Evolutionary conservation across 805 yeast genomes (phyloP).

Genomic region (Starmerella asiatica): DNA sequence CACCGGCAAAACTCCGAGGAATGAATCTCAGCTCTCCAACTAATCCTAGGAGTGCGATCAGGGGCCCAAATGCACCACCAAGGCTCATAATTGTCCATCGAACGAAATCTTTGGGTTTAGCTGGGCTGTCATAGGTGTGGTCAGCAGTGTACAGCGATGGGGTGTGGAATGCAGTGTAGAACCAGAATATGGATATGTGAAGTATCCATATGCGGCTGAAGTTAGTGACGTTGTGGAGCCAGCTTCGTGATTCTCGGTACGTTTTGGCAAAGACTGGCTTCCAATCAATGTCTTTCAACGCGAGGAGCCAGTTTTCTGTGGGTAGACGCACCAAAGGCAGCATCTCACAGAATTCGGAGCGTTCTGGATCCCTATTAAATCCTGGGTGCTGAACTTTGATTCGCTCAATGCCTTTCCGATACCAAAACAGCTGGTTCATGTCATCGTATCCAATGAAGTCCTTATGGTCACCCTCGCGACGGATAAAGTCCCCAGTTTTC

Average conservation of each 20-base stretch:
- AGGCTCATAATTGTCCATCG: constrained; percentile 46
- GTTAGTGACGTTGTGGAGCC: constrained; percentile 62
- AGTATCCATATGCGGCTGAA: constrained; percentile 71
- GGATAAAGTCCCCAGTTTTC: constrained; percentile 33
- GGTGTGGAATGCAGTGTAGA: constrained; percentile 54
- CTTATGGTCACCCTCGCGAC: constrained; percentile 50
- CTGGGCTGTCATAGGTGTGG: constrained; percentile 33
- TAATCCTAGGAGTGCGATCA: constrained; percentile 44
- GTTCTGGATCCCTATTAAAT: neutral
- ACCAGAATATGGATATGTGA: constrained; percentile 65
- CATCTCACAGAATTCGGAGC: neutral
- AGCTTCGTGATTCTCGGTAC: constrained; percentile 56
- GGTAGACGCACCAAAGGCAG: constrained; percentile 25
- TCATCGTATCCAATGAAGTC: constrained; percentile 76
- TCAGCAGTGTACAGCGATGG: constrained; percentile 51
- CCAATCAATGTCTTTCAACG: constrained; percentile 52
- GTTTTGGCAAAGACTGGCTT: constrained; percentile 56
- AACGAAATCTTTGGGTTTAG: constrained; percentile 44
- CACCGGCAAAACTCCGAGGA: constrained; percentile 64
- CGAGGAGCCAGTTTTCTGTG: constrained; percentile 41
- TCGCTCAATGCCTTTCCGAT: constrained; percentile 50
- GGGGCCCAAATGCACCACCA: constrained; percentile 51
- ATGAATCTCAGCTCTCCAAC: constrained; percentile 47
- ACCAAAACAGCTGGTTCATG: constrained; percentile 80
- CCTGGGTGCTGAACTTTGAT: constrained; percentile 37